Base-by-base conservation (phyloP, 257 asterid genomes). In the Hygrophila difformis region DNA sequence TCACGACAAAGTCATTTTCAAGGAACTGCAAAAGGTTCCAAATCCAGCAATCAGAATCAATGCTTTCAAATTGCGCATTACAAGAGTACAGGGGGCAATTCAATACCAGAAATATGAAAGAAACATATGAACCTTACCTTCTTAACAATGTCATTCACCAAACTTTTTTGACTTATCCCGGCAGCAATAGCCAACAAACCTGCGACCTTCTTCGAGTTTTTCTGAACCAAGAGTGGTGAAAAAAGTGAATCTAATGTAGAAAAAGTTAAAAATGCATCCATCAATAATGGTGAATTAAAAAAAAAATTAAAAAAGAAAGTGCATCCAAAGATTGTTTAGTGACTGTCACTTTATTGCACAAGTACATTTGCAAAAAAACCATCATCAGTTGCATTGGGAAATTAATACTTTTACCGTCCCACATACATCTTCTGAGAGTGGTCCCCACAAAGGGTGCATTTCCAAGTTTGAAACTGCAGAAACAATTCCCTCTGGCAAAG, bases 121-220 rank as follows among this genome's bases (percentile, higher is more conserved):
- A 35, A 42, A 20, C 39, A 22, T 44, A 18, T 2, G 39, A 62
- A 21, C 7, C 11, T 35, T 66, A 89, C 98, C 96, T 72, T 89
- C 28, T 44, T 37, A 52, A 89, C 88, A 44, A 85, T 73, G 62
- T 74, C 37, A 53, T 76, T 63, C 54, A 79, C 94, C 54, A 70
- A 12, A 51, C 59, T 60, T 49, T 82, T 85, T 67, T 89, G 98
- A 60, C 71, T 77, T 61, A 85, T 70, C 56, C 98, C 98, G 49
- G 73, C 94, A 20, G 96, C 78, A 52, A 89, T 48, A 23, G 96
- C 96, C 70, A 89, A 63, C 69, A 89, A 57, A 64, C 68, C 68
- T 3, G 26, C 51, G 17, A 85, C 55, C 37, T 33, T 49, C 34
- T 59, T 70, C 24, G 63, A 10, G 47, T 68, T 53, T 39, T 49